Conservation (phyloP, 202 grass and related monocot species). For the Panicum virgatum region DNA sequence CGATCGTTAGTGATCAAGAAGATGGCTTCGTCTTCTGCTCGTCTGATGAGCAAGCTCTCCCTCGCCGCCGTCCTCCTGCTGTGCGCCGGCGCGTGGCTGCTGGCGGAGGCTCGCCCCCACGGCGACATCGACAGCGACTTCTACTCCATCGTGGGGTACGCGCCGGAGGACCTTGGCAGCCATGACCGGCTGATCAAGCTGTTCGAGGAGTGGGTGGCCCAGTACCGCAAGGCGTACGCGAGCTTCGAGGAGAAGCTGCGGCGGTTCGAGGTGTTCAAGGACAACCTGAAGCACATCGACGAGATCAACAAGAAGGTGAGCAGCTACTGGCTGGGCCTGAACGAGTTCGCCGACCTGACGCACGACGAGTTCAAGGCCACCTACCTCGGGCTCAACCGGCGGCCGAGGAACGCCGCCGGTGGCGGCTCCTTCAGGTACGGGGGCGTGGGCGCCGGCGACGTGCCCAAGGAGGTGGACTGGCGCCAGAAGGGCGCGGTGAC, state of each 20-base stretch:
- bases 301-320: conserved; percentile 73
- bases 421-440: conserved; percentile 47
- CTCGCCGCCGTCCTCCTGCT: conserved; percentile 30
- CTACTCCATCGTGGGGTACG: conserved; percentile 73
- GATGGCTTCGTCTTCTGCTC: neutral
- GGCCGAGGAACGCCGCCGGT: too few species aligned
- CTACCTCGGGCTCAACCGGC: conserved; percentile 47
- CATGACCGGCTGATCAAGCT: conserved; percentile 65
- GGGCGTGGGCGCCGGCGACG: neutral
- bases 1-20: too few species aligned
- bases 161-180: conserved; percentile 57
- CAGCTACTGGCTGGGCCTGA: conserved; percentile 87
- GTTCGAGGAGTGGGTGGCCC: conserved; percentile 71
- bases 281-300: conserved; percentile 87
- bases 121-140: conserved; percentile 34
- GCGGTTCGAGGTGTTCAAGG: conserved; percentile 85
- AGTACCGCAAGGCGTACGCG: conserved; percentile 69
- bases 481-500: conserved; percentile 72
- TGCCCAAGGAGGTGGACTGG: conserved; percentile 72
- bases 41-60: conserved; percentile 6
- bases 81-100: conserved; percentile 13
- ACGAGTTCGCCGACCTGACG: conserved; percentile 77
- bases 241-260: conserved; percentile 82
- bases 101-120: conserved; percentile 3
- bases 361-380: conserved; percentile 77